phyloP scores from a whole-genome alignment of 2,329 filamentous ascomycete species.

The Xylaria sp. region DNA sequence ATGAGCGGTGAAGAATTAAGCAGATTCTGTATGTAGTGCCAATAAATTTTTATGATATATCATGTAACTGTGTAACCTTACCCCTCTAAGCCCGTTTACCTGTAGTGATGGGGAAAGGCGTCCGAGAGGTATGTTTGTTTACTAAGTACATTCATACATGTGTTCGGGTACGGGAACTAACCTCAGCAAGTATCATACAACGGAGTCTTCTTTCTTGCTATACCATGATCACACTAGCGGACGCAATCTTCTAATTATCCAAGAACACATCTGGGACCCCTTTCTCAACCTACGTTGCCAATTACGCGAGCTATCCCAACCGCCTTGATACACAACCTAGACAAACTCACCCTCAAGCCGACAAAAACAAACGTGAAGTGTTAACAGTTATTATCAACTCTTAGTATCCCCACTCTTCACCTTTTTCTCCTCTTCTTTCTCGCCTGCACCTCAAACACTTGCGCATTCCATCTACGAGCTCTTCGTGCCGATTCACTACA shows the following conservation, averaged over 20 bases:
- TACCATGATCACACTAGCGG: not conserved
- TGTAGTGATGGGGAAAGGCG: not conserved
- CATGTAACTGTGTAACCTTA: not conserved
- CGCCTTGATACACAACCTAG: not conserved
- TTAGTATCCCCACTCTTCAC: not conserved
- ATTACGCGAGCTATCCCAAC: not conserved
- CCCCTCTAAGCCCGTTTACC: not conserved
- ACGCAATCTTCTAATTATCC: too few relatives aligned
- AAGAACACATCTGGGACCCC: not conserved
- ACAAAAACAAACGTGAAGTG: not conserved
- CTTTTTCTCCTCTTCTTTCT: not conserved
- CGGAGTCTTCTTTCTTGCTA: not conserved
- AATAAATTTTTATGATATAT: not conserved
- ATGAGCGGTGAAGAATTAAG: not conserved
- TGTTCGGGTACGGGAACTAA: not conserved
- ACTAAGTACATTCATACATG: not conserved
- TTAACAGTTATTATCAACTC: not conserved
- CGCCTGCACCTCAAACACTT: not conserved
- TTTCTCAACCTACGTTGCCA: not conserved
- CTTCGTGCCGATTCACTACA: not conserved
- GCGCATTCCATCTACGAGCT: not conserved
- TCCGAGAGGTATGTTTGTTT: conserved; percentile 4
- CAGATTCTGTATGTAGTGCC: not conserved
- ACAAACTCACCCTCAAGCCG: not conserved
- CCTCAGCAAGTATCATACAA: not conserved